phyloP scores from a whole-genome alignment of 495 filamentous ascomycete genomes.

The Aspergillus biplanus region DNA sequence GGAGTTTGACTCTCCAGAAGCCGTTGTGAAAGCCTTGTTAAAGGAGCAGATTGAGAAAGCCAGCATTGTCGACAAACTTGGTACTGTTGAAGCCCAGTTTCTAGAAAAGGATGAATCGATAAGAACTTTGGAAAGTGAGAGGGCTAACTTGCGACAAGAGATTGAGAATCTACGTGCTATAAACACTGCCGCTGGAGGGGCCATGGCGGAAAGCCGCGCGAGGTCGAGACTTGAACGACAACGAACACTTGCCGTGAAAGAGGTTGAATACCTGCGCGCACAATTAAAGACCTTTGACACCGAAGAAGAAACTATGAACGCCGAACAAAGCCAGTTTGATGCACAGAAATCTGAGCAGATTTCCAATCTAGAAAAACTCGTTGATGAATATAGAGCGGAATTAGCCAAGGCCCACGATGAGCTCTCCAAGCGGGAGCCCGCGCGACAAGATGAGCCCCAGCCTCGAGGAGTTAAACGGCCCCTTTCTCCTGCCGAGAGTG shows the following conservation, averaged over 20 bases:
- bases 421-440: conserved; percentile 62
- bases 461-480: conserved; percentile 45
- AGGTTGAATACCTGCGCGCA: conserved; percentile 90
- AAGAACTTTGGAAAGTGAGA: conserved; percentile 70
- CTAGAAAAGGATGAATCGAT: conserved; percentile 80
- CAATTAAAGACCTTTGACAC: conserved; percentile 90
- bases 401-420: conserved; percentile 73
- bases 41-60: conserved; percentile 79
- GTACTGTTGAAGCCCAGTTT: conserved; percentile 77
- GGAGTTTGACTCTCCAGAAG: conserved; percentile 86
- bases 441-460: conserved; percentile 38
- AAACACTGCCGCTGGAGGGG: conserved; percentile 36
- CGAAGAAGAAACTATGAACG: conserved; percentile 84
- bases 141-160: conserved; percentile 59
- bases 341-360: conserved; percentile 76
- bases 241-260: conserved; percentile 80
- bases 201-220: conserved; percentile 52
- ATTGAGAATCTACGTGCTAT: conserved; percentile 66
- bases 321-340: conserved; percentile 68
- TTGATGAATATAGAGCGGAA: conserved; percentile 89
- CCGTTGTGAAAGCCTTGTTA: conserved; percentile 82
- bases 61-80: conserved; percentile 74
- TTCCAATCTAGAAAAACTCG: conserved; percentile 76
- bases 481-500: conserved; percentile 64
- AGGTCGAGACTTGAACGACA: conserved; percentile 83